Percentiles rank a stretch among this genome's conserved stretches.
These are phyloP conservation scores for Houttuynia cordata DNA, from an alignment of 164 flowering plant genomes.

Conservation along the genomic window DNA sequence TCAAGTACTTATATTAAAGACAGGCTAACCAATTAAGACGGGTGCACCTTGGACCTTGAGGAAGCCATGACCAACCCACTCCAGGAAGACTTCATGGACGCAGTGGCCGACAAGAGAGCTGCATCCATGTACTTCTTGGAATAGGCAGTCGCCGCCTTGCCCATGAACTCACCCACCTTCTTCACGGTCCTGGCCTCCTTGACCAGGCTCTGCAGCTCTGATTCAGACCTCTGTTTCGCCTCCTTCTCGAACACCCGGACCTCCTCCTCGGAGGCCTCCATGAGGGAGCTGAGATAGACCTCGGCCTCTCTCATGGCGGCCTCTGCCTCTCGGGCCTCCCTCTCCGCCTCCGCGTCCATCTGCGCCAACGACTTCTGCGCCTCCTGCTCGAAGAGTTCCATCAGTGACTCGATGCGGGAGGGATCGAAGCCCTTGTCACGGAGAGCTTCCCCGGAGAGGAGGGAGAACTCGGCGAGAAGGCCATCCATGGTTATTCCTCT, in stretches of 20 bases:
- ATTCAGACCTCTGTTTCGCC: conserved; percentile 22
- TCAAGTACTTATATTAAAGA: too few relatives aligned
- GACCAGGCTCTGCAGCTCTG: conserved; percentile 31
- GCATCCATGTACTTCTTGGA: conserved; percentile 66
- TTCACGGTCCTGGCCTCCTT: conserved; percentile 34
- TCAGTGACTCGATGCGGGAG: conserved; percentile 52
- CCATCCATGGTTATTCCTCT: conserved; percentile 80
- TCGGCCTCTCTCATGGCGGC: conserved; percentile 50
- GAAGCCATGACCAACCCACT: too few relatives aligned
- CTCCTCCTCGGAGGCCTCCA: conserved; percentile 72
- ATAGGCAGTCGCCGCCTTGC: conserved; percentile 44
- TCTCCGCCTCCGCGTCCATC: too few relatives aligned
- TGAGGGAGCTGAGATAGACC: conserved; percentile 42
- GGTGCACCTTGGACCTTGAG: conserved; percentile 46
- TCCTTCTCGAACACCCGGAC: conserved; percentile 50
- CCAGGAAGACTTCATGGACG: conserved; percentile 72
- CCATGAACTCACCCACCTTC: conserved; percentile 43
- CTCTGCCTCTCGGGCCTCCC: too few relatives aligned
- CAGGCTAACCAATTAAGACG: conserved; percentile 21
- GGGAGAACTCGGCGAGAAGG: conserved; percentile 56
- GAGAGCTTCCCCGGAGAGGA: conserved; percentile 56
- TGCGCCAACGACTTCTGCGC: conserved; percentile 75
- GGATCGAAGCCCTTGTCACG: conserved; percentile 72
- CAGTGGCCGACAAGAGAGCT: conserved; percentile 46
- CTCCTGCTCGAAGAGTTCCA: conserved; percentile 72